phyloP scores from a whole-genome alignment of 495 filamentous ascomycete genomes.

The Podospora appendiculata region DNA sequence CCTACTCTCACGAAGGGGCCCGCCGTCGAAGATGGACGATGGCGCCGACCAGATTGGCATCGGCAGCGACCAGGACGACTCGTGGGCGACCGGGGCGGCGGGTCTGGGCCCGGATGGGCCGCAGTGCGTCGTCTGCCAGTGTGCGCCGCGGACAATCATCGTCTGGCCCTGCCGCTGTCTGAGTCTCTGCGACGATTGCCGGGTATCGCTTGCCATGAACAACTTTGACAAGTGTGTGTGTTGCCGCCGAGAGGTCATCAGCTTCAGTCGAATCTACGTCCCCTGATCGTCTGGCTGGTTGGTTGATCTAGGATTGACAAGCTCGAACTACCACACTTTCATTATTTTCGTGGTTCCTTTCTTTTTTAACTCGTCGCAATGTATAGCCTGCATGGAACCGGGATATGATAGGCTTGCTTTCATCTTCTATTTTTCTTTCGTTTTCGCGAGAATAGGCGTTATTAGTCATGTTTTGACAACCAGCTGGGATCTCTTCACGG shows the following conservation, averaged over 20 bases:
- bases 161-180: slow-evolving; percentile 96
- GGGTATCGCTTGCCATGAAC: slow-evolving; percentile 89
- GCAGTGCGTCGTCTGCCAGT: slow-evolving; percentile 90
- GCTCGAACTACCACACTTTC: neutral
- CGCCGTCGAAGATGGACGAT: slow-evolving; percentile 7
- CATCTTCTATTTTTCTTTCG: too few relatives aligned
- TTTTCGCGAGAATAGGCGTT: too few relatives aligned
- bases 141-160: slow-evolving; percentile 76
- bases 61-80: slow-evolving; percentile 14
- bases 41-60: slow-evolving; percentile 4
- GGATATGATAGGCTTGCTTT: too few relatives aligned
- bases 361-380: neutral
- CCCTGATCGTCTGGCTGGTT: slow-evolving; percentile 42
- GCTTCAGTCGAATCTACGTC: slow-evolving; percentile 85
- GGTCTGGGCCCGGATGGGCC: slow-evolving; percentile 70
- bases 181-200: slow-evolving; percentile 88
- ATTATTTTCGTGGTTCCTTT: neutral
- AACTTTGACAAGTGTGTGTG: slow-evolving; percentile 95
- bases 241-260: slow-evolving; percentile 76
- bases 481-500: too few relatives aligned
- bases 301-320: too few relatives aligned
- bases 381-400: too few relatives aligned
- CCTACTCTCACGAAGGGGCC: slow-evolving; percentile 55
- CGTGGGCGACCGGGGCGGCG: slow-evolving; percentile 61
- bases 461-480: too few relatives aligned